phyloP scores from a whole-genome alignment of 2,329 filamentous ascomycete species.

The Microcyclosporella mali region DNA sequence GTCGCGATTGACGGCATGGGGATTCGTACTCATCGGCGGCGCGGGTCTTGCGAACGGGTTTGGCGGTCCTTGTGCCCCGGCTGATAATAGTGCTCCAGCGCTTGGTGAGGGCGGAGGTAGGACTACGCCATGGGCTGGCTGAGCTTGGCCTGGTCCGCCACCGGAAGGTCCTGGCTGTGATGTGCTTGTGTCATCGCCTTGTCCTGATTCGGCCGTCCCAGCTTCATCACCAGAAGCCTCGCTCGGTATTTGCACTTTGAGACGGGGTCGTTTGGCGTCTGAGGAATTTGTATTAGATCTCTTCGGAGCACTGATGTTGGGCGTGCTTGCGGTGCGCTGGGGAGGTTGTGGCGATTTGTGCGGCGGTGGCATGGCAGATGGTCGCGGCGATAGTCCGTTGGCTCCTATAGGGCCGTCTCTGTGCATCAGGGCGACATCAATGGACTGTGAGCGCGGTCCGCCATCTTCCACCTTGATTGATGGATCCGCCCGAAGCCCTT shows the following conservation, averaged over 20 bases:
- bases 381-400: conserved; percentile 51
- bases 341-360: conserved; percentile 29
- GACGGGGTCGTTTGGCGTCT: conserved; percentile 66
- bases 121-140: conserved; percentile 56
- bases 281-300: conserved; percentile 69
- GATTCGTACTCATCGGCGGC: conserved; percentile 58
- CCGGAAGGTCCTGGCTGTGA: conserved; percentile 13
- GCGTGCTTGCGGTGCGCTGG: conserved; percentile 51
- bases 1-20: conserved; percentile 32
- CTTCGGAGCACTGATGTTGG: conserved; percentile 61
- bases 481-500: conserved; percentile 41
- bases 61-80: conserved; percentile 83
- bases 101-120: conserved; percentile 90
- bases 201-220: conserved; percentile 65
- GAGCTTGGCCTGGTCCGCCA: conserved; percentile 42
- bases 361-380: conserved; percentile 35
- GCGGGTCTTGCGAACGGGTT: conserved; percentile 91
- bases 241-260: conserved; percentile 93
- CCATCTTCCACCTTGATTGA: conserved; percentile 38
- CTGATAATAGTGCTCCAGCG: conserved; percentile 75
- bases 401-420: conserved; percentile 36
- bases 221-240: conserved; percentile 71
- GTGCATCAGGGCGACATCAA: conserved; percentile 55
- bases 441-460: conserved; percentile 54
- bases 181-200: conserved; percentile 46